Percentiles rank a stretch among this genome's conserved stretches.
These are phyloP conservation scores for Cylindrotheca closterium DNA, from an alignment of 108 stramenopile species.

Conservation along the genomic window DNA sequence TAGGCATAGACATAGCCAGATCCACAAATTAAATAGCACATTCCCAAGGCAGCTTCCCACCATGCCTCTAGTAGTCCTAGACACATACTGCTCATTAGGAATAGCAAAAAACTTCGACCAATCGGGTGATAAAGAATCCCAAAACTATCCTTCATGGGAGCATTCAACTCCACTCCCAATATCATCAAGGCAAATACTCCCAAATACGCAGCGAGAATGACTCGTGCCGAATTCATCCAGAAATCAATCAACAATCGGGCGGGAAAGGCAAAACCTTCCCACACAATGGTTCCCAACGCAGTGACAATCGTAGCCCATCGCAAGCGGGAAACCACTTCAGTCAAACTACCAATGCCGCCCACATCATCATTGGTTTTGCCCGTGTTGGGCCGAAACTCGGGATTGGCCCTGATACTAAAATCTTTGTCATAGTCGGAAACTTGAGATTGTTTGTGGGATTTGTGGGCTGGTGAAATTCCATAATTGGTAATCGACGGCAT, in stretches of 20 bases:
- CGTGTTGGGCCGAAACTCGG: slow-evolving; percentile 36
- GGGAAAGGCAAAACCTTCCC: slow-evolving; percentile 46
- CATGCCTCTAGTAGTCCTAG: slow-evolving; percentile 23
- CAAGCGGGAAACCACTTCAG: slow-evolving; percentile 23
- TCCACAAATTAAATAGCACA: slow-evolving; percentile 17
- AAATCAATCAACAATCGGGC: slow-evolving; percentile 19
- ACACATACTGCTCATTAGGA: slow-evolving; percentile 38
- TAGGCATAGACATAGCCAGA: slow-evolving; percentile 28
- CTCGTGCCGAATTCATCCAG: slow-evolving; percentile 20
- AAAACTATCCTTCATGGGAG: slow-evolving; percentile 35
- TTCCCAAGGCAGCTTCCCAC: slow-evolving; percentile 34
- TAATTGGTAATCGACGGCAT: slow-evolving; percentile 21
- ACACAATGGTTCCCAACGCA: slow-evolving; percentile 20
- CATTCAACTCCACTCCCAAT: slow-evolving; percentile 35
- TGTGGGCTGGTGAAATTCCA: slow-evolving; percentile 12
- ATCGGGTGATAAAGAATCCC: slow-evolving; percentile 45
- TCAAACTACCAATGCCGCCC: slow-evolving; percentile 33
- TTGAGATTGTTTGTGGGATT: not conserved
- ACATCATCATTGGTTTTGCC: slow-evolving; percentile 38
- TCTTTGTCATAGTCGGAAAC: not conserved
- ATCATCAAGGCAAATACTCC: slow-evolving; percentile 29
- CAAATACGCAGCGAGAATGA: slow-evolving; percentile 34
- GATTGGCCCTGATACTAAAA: slow-evolving; percentile 22
- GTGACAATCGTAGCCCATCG: slow-evolving; percentile 32
- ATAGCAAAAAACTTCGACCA: slow-evolving; percentile 22